Evolutionary conservation across 305 asterid genomes (phyloP).

Genomic region (Plantago coronopus): DNA sequence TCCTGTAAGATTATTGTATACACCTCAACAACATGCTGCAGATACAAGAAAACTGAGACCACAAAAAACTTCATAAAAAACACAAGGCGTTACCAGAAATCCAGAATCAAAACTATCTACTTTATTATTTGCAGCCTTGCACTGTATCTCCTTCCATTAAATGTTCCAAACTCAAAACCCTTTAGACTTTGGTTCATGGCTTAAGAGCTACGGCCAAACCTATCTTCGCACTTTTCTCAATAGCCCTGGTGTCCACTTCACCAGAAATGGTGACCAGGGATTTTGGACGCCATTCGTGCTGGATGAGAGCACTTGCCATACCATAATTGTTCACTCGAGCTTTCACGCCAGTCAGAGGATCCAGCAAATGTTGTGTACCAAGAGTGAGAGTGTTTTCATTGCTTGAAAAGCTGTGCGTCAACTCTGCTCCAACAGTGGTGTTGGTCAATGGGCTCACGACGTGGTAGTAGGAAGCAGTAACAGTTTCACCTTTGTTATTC

Average conservation of each 20-base stretch:
- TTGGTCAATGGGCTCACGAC: conserved; percentile 69
- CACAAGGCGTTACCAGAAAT: conserved; percentile 20
- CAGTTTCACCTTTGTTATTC: conserved; percentile 68
- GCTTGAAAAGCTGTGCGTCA: conserved; percentile 75
- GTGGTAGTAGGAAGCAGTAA: conserved; percentile 80
- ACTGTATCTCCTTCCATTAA: conserved; percentile 20
- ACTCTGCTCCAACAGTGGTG: conserved; percentile 92
- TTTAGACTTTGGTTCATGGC: conserved; percentile 42
- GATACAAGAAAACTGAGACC: conserved; percentile 23
- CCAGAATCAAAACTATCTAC: conserved; percentile 22
- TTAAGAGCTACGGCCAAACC: conserved; percentile 87
- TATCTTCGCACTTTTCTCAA: conserved; percentile 83
- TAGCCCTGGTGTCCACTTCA: conserved; percentile 88
- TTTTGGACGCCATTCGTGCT: conserved; percentile 87
- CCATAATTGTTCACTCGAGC: conserved; percentile 89
- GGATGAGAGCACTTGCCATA: conserved; percentile 80
- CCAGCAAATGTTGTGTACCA: conserved; percentile 83
- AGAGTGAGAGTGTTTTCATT: conserved; percentile 70
- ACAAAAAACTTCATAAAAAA: conserved; percentile 20
- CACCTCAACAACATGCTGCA: conserved; percentile 25
- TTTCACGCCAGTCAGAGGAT: conserved; percentile 71
- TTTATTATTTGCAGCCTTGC: conserved; percentile 34
- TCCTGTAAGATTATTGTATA: conserved; percentile 24
- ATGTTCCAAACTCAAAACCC: conserved; percentile 8
- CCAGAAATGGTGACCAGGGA: conserved; percentile 86